Evolutionary conservation across 1,139 yeast species (phyloP), one percentile per base, ranked within the genome.

Genomic region (Yamadazyma spencermartinsiae): DNA sequence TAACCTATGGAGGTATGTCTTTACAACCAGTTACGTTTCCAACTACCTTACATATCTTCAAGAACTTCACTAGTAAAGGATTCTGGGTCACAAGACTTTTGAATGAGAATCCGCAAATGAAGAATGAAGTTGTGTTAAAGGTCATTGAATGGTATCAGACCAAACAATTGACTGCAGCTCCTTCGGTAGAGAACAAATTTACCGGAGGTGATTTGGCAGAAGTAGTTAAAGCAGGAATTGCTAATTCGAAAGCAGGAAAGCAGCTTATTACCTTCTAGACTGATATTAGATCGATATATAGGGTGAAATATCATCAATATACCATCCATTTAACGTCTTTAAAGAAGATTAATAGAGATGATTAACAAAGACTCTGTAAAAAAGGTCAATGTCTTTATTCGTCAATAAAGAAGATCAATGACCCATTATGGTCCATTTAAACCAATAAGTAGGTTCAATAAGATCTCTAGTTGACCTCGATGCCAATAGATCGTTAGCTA

Each of bases 1-100:
- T 86, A 52, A 89, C 98, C 1, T 92, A 92, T 58, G 99, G 99
- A 20, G 98, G 96, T 35, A 92, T 92, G 98, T 87, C 98, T 4
- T 82, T 82, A 71, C 92, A 88, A 64, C 98, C 98, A 2, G 94
- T 94, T 18, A 76, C 80, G 13, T 64, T 92, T 42, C 97, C 98
- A 31, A 88, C 97, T 1, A 80, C 96, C 1, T 67, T 87, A 44
- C 86, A 87, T 55, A 90, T 94, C 48, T 92, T 92, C 72, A 92
- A 89, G 61, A 86, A 90, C 55, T 63, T 92, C 43, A 82, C 86
- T 14, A 81, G 90, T 42, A 79, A 82, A 31, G 98, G 99, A 0
- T 92, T 86, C 67, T 92, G 99, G 98, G 81, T 92, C 40, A 86
- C 98, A 9, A 81, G 75, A 35, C 83, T 86, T 68, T 76, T 83